Conservation (phyloP, 139 green algal species). For the Micractinium sp. region DNA sequence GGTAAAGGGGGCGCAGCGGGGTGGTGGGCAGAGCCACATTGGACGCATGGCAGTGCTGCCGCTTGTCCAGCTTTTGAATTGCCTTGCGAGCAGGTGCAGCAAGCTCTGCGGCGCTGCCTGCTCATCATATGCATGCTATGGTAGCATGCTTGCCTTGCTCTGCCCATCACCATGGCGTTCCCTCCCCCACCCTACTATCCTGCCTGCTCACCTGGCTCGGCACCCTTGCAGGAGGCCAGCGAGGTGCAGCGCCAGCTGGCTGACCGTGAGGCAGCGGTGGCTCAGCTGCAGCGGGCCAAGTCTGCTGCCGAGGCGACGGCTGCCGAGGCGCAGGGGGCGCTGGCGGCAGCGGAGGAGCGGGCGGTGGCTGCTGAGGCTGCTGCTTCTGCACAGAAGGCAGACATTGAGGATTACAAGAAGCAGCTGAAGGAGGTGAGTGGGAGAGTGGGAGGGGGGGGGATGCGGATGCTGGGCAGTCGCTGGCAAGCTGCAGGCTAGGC, state of each 20-base stretch:
- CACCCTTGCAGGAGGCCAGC: background rate
- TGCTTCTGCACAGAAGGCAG: background rate
- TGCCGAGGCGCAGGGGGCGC: background rate
- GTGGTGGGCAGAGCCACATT: background rate
- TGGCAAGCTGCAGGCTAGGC: background rate
- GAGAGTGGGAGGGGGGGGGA: background rate
- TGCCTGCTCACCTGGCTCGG: background rate
- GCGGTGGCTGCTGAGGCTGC: background rate
- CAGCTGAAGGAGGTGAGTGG: constrained; percentile 8
- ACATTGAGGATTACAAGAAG: constrained; percentile 8
- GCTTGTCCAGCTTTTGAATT: too few species aligned
- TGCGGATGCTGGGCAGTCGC: background rate
- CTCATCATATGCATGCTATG: background rate
- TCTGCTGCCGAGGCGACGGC: background rate
- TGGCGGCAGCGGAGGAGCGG: background rate
- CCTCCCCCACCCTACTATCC: background rate
- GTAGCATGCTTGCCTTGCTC: background rate
- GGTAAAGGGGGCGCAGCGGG: background rate
- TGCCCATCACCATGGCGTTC: too few species aligned
- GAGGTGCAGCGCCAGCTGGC: constrained; percentile 7
- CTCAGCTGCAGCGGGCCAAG: background rate
- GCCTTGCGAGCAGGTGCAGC: too few species aligned
- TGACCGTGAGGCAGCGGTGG: background rate
- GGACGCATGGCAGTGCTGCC: background rate
- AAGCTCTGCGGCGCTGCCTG: background rate